These are phyloP conservation scores for Imleria badia DNA, from an alignment of 768 basidiomycete genomes.

Conservation along the genomic window DNA sequence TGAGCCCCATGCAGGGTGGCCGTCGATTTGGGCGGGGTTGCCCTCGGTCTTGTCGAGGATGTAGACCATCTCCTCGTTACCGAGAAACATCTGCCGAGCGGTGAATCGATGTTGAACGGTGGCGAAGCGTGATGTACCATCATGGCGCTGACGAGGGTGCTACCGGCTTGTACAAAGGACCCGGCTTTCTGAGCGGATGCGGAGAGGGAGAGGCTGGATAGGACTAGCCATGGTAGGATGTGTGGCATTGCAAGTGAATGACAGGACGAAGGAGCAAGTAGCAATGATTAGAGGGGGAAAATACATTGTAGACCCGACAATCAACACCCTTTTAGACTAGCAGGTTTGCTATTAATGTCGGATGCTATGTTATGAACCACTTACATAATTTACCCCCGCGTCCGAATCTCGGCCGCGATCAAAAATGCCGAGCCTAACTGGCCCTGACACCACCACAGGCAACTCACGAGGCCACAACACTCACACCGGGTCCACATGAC, in stretches of 20 bases:
- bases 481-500: too few relatives aligned
- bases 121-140: slow-evolving; percentile 38
- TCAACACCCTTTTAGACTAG: too few relatives aligned
- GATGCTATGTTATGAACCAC: too few relatives aligned
- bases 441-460: too few relatives aligned
- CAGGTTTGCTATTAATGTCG: not conserved
- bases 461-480: too few relatives aligned
- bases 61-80: slow-evolving; percentile 78
- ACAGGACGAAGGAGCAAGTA: slow-evolving; percentile 3
- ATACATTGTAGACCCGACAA: not conserved
- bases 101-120: not conserved
- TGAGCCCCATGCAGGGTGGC: slow-evolving; percentile 73
- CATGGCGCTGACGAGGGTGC: slow-evolving; percentile 49
- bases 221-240: slow-evolving; percentile 4
- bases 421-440: too few relatives aligned
- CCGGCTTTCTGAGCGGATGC: slow-evolving; percentile 15
- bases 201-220: slow-evolving; percentile 3
- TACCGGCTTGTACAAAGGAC: slow-evolving; percentile 21
- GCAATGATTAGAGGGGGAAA: not conserved
- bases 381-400: too few relatives aligned
- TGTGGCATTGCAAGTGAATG: slow-evolving; percentile 2
- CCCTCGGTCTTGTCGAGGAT: slow-evolving; percentile 87
- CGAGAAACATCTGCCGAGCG: slow-evolving; percentile 65
- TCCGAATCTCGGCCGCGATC: too few relatives aligned
- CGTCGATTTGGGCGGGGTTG: slow-evolving; percentile 61